Conservation (phyloP, 495 filamentous ascomycete genomes). For the Penicillium arizonense region DNA sequence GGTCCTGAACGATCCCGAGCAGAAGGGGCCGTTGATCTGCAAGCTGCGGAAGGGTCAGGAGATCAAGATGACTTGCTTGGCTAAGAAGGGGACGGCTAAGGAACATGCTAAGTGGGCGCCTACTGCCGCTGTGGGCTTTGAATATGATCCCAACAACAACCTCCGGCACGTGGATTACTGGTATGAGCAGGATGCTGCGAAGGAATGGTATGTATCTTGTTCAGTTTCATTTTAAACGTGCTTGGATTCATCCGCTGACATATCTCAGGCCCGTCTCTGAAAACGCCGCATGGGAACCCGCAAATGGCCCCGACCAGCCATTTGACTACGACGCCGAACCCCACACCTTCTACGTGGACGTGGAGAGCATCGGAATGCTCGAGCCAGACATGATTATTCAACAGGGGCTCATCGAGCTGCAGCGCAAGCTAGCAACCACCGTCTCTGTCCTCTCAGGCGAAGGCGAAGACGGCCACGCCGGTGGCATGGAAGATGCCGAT, state of each 20-base stretch:
- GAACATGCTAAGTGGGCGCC: conserved; percentile 98
- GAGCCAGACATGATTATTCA: conserved; percentile 84
- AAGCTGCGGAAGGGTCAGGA: conserved; percentile 89
- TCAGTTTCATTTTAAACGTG: background rate
- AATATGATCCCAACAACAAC: conserved; percentile 97
- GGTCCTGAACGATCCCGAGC: conserved; percentile 77
- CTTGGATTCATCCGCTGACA: background rate
- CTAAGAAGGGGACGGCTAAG: conserved; percentile 98
- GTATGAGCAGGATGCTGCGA: conserved; percentile 81
- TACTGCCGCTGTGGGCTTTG: conserved; percentile 87
- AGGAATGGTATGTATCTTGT: conserved; percentile 76
- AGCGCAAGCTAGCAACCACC: conserved; percentile 84
- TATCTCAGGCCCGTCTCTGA: conserved; percentile 73
- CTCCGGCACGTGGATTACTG: conserved; percentile 85
- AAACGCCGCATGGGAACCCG: conserved; percentile 80
- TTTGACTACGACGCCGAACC: conserved; percentile 92
- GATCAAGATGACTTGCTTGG: conserved; percentile 83
- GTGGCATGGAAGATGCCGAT: conserved; percentile 46
- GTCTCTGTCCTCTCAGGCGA: conserved; percentile 67
- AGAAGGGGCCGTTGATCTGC: conserved; percentile 76
- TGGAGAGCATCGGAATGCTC: conserved; percentile 84
- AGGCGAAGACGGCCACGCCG: conserved; percentile 42
- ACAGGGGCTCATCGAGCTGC: conserved; percentile 84
- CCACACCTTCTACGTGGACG: conserved; percentile 82
- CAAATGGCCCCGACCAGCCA: conserved; percentile 73